phyloP scores from a whole-genome alignment of 495 filamentous ascomycete genomes.

The Penicillium silybi region DNA sequence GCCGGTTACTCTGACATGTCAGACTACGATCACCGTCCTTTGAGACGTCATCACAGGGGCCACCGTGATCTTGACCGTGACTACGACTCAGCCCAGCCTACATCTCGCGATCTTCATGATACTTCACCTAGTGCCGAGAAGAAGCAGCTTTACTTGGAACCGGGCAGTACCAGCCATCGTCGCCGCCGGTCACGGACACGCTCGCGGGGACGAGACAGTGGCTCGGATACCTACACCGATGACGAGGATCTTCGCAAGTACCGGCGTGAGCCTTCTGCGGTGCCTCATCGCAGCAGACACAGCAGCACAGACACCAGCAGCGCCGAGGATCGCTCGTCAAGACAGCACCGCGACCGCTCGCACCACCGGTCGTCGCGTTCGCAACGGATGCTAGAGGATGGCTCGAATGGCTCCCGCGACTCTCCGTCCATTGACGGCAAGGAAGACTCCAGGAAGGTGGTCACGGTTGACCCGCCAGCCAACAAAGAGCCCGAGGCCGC shows the following conservation, averaged over 20 bases:
- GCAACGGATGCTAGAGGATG: conserved; percentile 17
- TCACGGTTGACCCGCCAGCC: conserved; percentile 27
- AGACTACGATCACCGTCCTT: conserved; percentile 29
- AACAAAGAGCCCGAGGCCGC: conserved; percentile 35
- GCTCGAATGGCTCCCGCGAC: conserved; percentile 7
- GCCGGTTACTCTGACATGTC: conserved; percentile 35
- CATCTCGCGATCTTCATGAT: conserved; percentile 13
- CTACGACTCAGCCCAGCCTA: conserved; percentile 8
- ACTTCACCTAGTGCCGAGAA: conserved; percentile 9
- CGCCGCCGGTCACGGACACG: conserved; percentile 28
- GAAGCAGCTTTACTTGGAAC: conserved; percentile 20
- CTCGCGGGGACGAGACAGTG: conserved; percentile 30
- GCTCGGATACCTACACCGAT: conserved; percentile 31
- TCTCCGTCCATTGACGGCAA: conserved; percentile 11
- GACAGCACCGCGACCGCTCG: conserved; percentile 16
- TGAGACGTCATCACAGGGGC: conserved; percentile 11
- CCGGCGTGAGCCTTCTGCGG: conserved; percentile 27
- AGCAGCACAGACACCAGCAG: conserved; percentile 24
- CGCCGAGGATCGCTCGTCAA: conserved; percentile 8
- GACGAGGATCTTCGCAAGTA: conserved; percentile 40
- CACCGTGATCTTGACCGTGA: conserved; percentile 10
- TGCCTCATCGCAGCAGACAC: conserved; percentile 19
- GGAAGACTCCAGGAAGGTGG: conserved; percentile 24
- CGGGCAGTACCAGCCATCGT: conserved; percentile 14
- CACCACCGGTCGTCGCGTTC: conserved; percentile 25